These are phyloP conservation scores for Parachaetomium inaequale DNA, from an alignment of 495 filamentous ascomycete genomes.

Conservation along the genomic window DNA sequence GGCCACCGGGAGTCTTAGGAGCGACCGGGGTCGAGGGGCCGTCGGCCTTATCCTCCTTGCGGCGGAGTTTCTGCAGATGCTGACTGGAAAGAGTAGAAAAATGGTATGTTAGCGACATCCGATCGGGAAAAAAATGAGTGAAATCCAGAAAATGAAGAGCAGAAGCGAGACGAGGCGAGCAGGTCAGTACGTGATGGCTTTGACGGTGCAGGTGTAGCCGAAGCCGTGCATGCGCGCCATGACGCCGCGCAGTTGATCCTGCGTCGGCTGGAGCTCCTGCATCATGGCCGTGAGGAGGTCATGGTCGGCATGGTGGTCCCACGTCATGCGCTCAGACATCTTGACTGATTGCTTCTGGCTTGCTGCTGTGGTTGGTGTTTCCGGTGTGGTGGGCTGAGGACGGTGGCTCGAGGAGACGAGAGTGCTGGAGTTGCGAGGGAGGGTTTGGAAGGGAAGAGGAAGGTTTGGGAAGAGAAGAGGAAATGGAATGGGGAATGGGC, in stretches of 20 bases:
- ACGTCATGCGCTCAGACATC: conserved; percentile 26
- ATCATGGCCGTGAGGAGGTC: conserved; percentile 26
- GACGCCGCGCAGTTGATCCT: conserved; percentile 23
- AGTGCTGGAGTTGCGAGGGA: neutral
- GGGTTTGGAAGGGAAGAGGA: neutral
- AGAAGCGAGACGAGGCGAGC: neutral
- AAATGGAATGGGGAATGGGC: neutral
- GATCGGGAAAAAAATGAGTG: neutral
- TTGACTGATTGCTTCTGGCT: conserved; percentile 2
- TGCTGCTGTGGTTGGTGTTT: neutral
- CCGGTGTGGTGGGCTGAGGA: neutral
- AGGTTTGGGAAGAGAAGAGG: conserved; percentile 4
- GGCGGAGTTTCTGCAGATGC: conserved; percentile 40
- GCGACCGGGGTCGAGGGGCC: conserved; percentile 1
- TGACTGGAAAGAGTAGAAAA: conserved; percentile 25
- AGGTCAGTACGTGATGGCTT: conserved; percentile 31
- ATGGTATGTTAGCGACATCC: conserved; percentile 15
- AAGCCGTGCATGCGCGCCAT: conserved; percentile 20
- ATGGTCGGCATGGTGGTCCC: conserved; percentile 31
- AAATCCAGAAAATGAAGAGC: neutral
- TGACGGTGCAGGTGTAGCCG: conserved; percentile 29
- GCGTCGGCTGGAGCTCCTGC: conserved; percentile 19
- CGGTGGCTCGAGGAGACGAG: neutral
- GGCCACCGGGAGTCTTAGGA: conserved; percentile 17
- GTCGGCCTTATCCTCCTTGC: conserved; percentile 27